phyloP scores from a whole-genome alignment of 768 basidiomycete species.

The Tricholoma flavovirens region DNA sequence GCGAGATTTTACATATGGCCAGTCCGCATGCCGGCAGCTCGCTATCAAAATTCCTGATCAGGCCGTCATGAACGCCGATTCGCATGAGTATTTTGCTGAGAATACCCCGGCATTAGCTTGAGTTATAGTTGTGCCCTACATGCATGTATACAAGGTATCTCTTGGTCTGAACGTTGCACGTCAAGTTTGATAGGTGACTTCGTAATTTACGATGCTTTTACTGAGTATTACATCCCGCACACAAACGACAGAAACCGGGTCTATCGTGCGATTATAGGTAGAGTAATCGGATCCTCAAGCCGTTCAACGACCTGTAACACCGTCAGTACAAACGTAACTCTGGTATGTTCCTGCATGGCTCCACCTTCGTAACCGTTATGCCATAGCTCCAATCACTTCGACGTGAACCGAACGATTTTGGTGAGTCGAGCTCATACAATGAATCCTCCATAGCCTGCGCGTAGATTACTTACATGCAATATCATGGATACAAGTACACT shows the following conservation, averaged over 20 bases:
- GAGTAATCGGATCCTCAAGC: conserved; percentile 5
- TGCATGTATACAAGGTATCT: background rate
- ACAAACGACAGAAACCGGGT: background rate
- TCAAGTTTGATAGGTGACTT: background rate
- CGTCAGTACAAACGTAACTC: background rate
- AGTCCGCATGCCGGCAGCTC: conserved; percentile 32
- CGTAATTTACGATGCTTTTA: background rate
- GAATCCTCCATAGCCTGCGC: background rate
- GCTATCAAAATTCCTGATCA: conserved; percentile 31
- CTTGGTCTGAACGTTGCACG: background rate
- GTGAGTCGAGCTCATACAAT: conserved; percentile 2
- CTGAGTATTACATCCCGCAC: background rate
- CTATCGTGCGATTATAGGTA: background rate
- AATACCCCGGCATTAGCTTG: conserved; percentile 19
- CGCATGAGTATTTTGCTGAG: conserved; percentile 48
- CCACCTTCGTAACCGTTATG: conserved; percentile 8
- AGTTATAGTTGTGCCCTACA: background rate
- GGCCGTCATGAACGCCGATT: conserved; percentile 41
- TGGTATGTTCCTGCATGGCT: background rate
- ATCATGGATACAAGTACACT: background rate
- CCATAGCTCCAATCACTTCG: conserved; percentile 1
- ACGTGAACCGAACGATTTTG: background rate
- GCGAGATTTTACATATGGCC: conserved; percentile 41
- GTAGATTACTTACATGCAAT: background rate
- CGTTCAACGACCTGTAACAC: conserved; percentile 4